These are phyloP conservation scores for Groenewaldozyma sp. DNA, from an alignment of 1,139 yeast species.

Conservation along the genomic window DNA sequence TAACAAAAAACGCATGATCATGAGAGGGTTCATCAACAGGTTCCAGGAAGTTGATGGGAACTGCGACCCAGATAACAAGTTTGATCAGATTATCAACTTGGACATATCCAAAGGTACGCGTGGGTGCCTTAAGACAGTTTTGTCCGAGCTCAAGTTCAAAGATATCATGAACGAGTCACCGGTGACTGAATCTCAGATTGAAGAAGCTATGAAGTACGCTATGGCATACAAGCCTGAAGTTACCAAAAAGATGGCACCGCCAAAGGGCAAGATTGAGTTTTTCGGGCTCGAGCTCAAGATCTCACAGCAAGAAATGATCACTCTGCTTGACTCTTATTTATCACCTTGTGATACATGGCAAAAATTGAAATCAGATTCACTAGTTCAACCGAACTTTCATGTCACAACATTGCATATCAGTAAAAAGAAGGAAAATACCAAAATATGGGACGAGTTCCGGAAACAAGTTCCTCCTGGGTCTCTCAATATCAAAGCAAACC, in stretches of 20 bases:
- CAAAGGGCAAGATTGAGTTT: constrained; percentile 6
- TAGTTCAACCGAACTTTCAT: constrained; percentile 58
- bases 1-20: constrained; percentile 45
- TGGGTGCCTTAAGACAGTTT: constrained; percentile 28
- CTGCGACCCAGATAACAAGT: constrained; percentile 52
- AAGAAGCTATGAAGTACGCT: constrained; percentile 21
- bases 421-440: not conserved
- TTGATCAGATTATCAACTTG: constrained; percentile 56
- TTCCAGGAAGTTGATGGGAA: constrained; percentile 49
- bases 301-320: constrained; percentile 6
- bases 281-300: constrained; percentile 5
- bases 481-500: not conserved
- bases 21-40: constrained; percentile 64
- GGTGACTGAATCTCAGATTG: constrained; percentile 32
- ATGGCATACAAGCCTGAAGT: constrained; percentile 23
- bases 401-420: constrained; percentile 60
- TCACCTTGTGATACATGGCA: constrained; percentile 19
- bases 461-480: not conserved
- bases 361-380: constrained; percentile 28
- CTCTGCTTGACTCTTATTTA: constrained; percentile 16
- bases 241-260: constrained; percentile 16
- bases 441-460: not conserved
- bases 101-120: constrained; percentile 45
- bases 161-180: constrained; percentile 23
- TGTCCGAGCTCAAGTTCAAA: constrained; percentile 18